Evolutionary conservation across 306 rosid species (phyloP).

Genomic region (Medicago truncatula): DNA sequence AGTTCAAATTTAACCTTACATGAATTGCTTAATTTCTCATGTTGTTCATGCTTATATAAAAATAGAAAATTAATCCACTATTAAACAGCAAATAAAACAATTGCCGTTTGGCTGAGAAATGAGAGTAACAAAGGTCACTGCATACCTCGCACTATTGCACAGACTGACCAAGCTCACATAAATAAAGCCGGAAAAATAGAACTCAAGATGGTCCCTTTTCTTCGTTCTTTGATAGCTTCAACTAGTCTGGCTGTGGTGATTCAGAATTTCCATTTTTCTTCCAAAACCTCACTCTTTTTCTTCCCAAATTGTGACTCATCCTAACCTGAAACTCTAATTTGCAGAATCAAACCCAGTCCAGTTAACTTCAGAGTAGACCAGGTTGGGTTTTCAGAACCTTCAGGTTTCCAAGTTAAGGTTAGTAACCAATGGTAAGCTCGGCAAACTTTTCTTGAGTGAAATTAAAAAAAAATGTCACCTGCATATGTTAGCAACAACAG

Average conservation of each 20-base stretch:
- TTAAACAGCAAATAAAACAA: slow-evolving; percentile 10
- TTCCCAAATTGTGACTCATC: not conserved
- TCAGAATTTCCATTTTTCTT: slow-evolving; percentile 11
- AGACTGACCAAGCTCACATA: not conserved
- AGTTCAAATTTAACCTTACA: not conserved
- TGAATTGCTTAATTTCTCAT: not conserved
- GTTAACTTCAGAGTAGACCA: slow-evolving; percentile 3
- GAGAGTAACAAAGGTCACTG: not conserved
- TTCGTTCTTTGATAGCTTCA: slow-evolving; percentile 23
- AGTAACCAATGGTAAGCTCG: slow-evolving; percentile 3
- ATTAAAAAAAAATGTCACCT: not conserved
- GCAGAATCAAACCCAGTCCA: not conserved
- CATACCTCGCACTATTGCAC: slow-evolving; percentile 10
- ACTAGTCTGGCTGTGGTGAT: slow-evolving; percentile 1
- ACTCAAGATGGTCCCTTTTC: not conserved
- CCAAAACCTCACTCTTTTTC: not conserved
- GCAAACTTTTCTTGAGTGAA: not conserved
- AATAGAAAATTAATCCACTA: not conserved
- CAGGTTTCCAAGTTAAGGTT: not conserved
- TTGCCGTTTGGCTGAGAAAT: not conserved
- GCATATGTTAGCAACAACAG: not conserved
- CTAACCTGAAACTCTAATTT: slow-evolving; percentile 4
- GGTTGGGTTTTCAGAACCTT: slow-evolving; percentile 1
- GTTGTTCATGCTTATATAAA: not conserved
- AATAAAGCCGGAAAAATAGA: not conserved